A percentile compares a stretch with the other conserved stretches of the same genome.
These are phyloP conservation scores for Scenedesmus sp. DNA, from an alignment of 163 green algal genomes.

Conservation along the genomic window DNA sequence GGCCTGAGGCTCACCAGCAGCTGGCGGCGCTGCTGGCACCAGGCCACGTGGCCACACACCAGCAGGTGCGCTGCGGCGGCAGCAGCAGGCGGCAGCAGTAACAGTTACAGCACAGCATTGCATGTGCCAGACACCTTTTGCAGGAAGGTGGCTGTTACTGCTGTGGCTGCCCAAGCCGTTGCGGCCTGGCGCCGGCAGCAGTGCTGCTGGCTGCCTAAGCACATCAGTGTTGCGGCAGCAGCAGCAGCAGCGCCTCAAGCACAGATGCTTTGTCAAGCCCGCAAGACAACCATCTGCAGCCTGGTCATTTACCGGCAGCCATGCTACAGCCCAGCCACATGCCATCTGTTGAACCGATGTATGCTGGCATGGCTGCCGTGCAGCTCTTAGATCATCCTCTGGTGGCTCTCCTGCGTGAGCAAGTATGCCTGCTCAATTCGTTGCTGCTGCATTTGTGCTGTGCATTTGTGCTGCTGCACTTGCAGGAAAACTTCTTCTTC, in stretches of 20 bases:
- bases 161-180: not conserved
- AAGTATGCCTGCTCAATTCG: too few relatives aligned
- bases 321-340: too few relatives aligned
- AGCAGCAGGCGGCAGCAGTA: not conserved
- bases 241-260: not conserved
- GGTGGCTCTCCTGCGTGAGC: too few relatives aligned
- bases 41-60: constrained; percentile 51
- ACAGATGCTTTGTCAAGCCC: not conserved
- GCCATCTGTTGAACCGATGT: too few relatives aligned
- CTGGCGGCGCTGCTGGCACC: constrained; percentile 66
- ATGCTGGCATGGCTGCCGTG: too few relatives aligned
- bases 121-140: too few relatives aligned
- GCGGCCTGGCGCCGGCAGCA: not conserved
- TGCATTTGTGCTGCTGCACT: constrained; percentile 58
- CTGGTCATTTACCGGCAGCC: not conserved
- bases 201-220: not conserved
- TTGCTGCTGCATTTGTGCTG: not conserved
- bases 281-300: not conserved
- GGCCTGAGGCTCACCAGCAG: constrained; percentile 72
- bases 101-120: not conserved
- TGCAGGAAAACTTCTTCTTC: constrained; percentile 98
- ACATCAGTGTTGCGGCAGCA: not conserved
- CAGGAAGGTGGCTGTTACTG: not conserved
- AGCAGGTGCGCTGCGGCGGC: constrained; percentile 28
- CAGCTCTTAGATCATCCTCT: too few relatives aligned